These are phyloP conservation scores for Populus alba DNA, from an alignment of 345 rosid genomes.

Conservation along the genomic window DNA sequence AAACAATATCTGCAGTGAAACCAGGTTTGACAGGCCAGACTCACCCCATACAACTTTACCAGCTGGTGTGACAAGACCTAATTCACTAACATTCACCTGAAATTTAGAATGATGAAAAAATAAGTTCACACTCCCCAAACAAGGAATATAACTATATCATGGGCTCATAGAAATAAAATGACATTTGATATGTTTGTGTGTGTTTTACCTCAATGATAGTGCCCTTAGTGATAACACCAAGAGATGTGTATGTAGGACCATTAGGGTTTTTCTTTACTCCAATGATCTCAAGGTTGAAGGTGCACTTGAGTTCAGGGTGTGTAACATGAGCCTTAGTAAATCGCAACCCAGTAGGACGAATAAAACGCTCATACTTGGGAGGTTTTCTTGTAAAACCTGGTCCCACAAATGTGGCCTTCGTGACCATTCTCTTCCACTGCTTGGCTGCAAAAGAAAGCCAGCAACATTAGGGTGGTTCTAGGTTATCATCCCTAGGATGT, in stretches of 20 bases:
- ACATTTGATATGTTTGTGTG: neutral
- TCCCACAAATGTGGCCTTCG: constrained; percentile 86
- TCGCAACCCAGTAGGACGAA: constrained; percentile 83
- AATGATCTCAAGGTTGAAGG: constrained; percentile 81
- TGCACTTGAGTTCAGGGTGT: constrained; percentile 85
- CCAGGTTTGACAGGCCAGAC: neutral
- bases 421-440: constrained; percentile 97
- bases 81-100: constrained; percentile 94
- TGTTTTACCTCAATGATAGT: constrained; percentile 73
- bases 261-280: constrained; percentile 92
- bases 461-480: neutral
- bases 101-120: neutral
- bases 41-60: constrained; percentile 96
- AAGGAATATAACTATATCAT: neutral
- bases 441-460: constrained; percentile 50
- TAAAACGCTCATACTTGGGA: constrained; percentile 92
- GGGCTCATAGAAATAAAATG: neutral
- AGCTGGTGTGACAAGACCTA: constrained; percentile 88
- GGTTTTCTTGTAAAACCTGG: constrained; percentile 92
- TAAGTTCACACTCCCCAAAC: neutral
- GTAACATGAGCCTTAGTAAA: constrained; percentile 94
- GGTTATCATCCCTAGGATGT: neutral
- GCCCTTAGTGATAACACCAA: constrained; percentile 90
- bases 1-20: neutral
- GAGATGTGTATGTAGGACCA: constrained; percentile 89